Evolutionary conservation across 148 eudicot genomes (phyloP), one percentile per base, ranked within the genome.

Genomic region (Camellia sinensis): DNA sequence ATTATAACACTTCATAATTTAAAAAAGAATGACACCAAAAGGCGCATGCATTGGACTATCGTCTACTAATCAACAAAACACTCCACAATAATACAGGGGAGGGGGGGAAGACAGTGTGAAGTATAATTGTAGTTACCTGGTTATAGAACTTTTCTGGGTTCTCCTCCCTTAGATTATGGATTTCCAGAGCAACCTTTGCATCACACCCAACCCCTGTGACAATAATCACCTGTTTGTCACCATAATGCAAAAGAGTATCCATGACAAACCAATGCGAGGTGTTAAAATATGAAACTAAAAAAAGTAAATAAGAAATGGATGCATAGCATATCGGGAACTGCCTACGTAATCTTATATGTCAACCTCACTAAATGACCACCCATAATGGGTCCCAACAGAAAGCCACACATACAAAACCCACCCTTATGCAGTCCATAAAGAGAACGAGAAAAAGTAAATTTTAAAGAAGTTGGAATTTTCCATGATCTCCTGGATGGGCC

Each of bases 131-230:
- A 71, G 8, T 75, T 87, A 93, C 99, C 98, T 96, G 99, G 80
- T 94, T 96, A 89, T 96, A 96, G 77, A 96, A 96, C 91, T 91
- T 93, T 83, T 96, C 98, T 3, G 99, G 99, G 80, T 96, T 96
- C 85, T 96, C 98, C 85, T 96, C 99, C 78, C 99, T 88, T 61
- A 96, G 62, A 83, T 92, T 96, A 76, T 96, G 99, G 79, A 96
- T 96, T 84, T 96, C 99, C 77, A 96, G 70, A 81, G 99, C 99
- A 86, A 96, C 99, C 84, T 93, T 96, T 82, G 99, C 99, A 90
- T 96, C 99, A 82, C 98, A 95, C 67, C 99, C 99, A 79, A 96
- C 88, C 83, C 99, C 99, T 96, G 93, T 69, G 78, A 78, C 75
- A 80, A 67, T 21, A 75, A 60, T 71, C 41, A 11, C 29, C 12